phyloP scores from a whole-genome alignment of 345 rosid species.

The Arabidopsis arenosa region DNA sequence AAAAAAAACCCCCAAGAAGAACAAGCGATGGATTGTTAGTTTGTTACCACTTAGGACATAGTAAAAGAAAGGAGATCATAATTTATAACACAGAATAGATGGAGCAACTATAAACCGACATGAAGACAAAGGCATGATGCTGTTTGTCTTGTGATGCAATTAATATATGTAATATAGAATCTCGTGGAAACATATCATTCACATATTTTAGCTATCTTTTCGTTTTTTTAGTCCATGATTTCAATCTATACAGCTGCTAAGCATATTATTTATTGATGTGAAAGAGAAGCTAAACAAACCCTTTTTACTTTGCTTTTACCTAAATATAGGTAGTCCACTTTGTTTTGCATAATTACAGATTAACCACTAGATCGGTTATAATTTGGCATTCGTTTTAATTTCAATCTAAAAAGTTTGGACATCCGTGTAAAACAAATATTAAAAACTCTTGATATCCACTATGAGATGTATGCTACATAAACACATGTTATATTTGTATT shows the following conservation, averaged over 20 bases:
- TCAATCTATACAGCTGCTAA: conserved; percentile 43
- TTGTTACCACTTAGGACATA: conserved; percentile 9
- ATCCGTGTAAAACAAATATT: no score
- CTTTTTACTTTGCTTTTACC: conserved; percentile 25
- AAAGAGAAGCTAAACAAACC: conserved; percentile 32
- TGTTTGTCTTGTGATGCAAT: conserved; percentile 45
- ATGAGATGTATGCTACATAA: no score
- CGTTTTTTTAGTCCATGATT: conserved; percentile 38
- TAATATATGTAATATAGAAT: conserved; percentile 26
- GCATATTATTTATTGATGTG: conserved; percentile 37
- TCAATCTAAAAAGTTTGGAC: no score
- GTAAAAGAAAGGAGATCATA: conserved; percentile 15
- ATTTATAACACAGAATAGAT: conserved; percentile 26
- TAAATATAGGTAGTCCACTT: background rate
- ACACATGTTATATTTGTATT: no score
- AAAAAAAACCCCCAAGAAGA: background rate
- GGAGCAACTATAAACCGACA: conserved; percentile 45
- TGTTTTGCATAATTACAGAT: background rate
- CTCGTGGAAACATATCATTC: conserved; percentile 43
- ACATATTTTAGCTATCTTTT: conserved; percentile 36
- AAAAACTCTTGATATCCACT: no score
- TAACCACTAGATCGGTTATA: no score
- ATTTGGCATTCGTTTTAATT: no score
- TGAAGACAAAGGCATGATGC: conserved; percentile 45
- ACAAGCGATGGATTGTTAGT: background rate